phyloP scores from a whole-genome alignment of 805 yeast species.

The Cyberlindnera suaveolens region DNA sequence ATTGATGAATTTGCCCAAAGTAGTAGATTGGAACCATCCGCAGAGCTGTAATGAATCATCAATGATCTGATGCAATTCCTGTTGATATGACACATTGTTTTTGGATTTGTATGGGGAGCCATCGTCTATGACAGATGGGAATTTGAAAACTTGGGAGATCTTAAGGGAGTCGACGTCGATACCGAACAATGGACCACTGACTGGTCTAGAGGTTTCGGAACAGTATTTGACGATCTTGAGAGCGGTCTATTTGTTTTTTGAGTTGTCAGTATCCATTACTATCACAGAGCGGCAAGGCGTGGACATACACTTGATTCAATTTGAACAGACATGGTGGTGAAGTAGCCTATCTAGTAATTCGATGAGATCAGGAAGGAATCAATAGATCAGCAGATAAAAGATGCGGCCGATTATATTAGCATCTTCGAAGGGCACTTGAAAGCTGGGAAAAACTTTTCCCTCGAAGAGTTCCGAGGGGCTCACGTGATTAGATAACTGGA shows the following conservation, averaged over 20 bases:
- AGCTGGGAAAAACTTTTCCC: no score
- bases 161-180: conserved; percentile 47
- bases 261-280: neutral
- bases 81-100: conserved; percentile 62
- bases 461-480: no score
- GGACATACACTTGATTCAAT: conserved; percentile 12
- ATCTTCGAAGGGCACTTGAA: no score
- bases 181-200: conserved; percentile 72
- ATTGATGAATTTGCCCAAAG: conserved; percentile 63
- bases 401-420: no score
- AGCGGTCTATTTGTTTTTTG: conserved; percentile 8
- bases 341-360: no score
- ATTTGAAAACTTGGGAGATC: conserved; percentile 58
- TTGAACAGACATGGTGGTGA: conserved; percentile 13
- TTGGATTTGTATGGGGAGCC: conserved; percentile 55
- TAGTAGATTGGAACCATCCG: conserved; percentile 77
- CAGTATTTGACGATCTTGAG: conserved; percentile 62
- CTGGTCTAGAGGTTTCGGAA: conserved; percentile 55
- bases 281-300: neutral
- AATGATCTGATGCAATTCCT: conserved; percentile 56
- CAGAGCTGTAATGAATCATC: conserved; percentile 64
- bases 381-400: no score
- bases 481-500: no score
- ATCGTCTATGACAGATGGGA: conserved; percentile 54
- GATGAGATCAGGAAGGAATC: no score